phyloP scores from a whole-genome alignment of 345 rosid species.

The Eucalyptus albens region DNA sequence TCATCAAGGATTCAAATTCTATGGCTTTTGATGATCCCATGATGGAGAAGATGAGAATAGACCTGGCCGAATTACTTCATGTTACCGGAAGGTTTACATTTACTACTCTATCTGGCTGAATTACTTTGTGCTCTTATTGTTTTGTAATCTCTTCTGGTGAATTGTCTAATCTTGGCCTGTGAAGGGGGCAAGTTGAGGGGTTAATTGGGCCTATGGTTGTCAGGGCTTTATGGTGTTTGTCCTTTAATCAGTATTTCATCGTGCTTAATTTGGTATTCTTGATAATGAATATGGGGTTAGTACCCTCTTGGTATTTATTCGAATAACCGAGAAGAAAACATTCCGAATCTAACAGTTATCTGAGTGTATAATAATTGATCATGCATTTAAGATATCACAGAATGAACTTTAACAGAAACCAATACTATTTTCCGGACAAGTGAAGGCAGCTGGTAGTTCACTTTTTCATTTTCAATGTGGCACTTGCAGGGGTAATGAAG shows the following conservation, averaged over 20 bases:
- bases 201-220: not conserved
- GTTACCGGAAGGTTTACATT: slow-evolving; percentile 55
- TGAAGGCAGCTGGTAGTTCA: not conserved
- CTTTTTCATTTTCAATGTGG: not conserved
- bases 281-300: not conserved
- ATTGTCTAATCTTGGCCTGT: not conserved
- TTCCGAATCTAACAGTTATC: not conserved
- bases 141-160: not conserved
- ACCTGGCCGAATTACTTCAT: slow-evolving; percentile 86
- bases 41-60: slow-evolving; percentile 75
- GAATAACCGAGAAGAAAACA: not conserved
- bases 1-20: slow-evolving; percentile 55
- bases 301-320: not conserved
- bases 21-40: slow-evolving; percentile 41
- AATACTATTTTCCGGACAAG: not conserved
- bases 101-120: not conserved
- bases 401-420: not conserved
- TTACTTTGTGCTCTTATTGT: not conserved
- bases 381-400: not conserved
- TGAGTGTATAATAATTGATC: not conserved
- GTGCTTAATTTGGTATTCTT: not conserved
- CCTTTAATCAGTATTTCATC: not conserved
- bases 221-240: not conserved
- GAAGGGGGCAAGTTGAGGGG: not conserved
- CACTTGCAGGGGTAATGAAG: slow-evolving; percentile 58